Base-by-base conservation (phyloP, 768 basidiomycete species). In the Kwoniella dendrophila region DNA sequence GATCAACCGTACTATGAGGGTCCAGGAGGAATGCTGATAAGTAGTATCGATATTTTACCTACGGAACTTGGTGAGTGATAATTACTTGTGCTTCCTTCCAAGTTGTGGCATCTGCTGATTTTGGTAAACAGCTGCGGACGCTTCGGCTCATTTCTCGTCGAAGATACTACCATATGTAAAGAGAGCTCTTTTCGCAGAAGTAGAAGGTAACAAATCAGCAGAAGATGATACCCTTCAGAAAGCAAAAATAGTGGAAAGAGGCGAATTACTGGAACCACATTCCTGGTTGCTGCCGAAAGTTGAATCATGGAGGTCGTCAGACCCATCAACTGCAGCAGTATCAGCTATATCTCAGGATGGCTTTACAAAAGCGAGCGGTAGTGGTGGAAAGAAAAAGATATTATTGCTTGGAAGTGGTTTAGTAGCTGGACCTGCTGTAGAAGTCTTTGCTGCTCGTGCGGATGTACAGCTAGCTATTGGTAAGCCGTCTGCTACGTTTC, bases 361-460 rank as follows among this genome's bases (percentile, higher is more conserved):
- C 2, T 3, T 27, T 36, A 49, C 24, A 32, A 12, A 47, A 11
- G 18, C 53, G 53, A 14, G 14, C 7, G 56, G 11, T 16, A 58
- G 24, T 5, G 52, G 27, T 11, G 56, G 59, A 52, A 88, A 87
- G 81, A 85, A 83, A 69, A 78, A 70, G 62, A 84, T 93, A 0
- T 77, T 97, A 33, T 81, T 96, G 71, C 83, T 97, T 1, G 94
- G 94, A 7, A 92, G 90, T 56, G 94, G 94, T n/a, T 92, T 96
- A 87, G 94, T 97, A 20, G 91, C 92, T 4, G 88, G 88, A 2
- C 94, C 94, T 16, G 90, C 90, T 0, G 87, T 92, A 2, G 85
- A 89, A 53, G 84, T 88, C 71, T 83, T 96, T 50, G 84, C 85
- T 43, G 82, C 82, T 65, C 81, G 86, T 57, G 67, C 73, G 0